Conservation (phyloP, 1,284 basidiomycete species). For the Tylopilus sp. region DNA sequence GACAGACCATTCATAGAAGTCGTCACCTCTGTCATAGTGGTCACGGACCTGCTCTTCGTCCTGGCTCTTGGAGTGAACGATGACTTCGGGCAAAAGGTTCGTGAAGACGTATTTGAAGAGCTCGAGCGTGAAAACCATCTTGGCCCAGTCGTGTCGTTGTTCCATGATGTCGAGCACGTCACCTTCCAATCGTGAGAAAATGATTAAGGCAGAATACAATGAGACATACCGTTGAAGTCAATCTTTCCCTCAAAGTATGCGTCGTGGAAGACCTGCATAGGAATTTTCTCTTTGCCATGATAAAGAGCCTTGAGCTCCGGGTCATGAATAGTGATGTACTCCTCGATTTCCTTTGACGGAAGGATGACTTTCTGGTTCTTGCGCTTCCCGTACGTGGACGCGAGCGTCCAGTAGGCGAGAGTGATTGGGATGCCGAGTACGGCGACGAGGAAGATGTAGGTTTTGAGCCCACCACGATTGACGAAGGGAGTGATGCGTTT, state of each 20-base stretch:
- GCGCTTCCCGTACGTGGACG: constrained; percentile 78
- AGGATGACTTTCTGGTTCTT: constrained; percentile 85
- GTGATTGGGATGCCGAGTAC: constrained; percentile 77
- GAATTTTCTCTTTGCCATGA: constrained; percentile 85
- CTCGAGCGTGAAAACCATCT: constrained; percentile 81
- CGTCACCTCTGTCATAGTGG: constrained; percentile 96
- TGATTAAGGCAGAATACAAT: constrained; percentile 5
- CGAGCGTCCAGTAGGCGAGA: constrained; percentile 87
- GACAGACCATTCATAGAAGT: constrained; percentile 83
- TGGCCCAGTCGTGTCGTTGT: constrained; percentile 93
- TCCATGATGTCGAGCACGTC: constrained; percentile 94
- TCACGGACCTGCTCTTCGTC: constrained; percentile 96
- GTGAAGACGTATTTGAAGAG: constrained; percentile 94
- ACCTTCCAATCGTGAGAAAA: constrained; percentile 43
- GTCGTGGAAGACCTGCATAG: constrained; percentile 97
- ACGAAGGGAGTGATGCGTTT: constrained; percentile 77
- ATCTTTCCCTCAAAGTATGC: constrained; percentile 97
- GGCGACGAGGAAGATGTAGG: constrained; percentile 77
- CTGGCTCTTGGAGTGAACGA: constrained; percentile 86
- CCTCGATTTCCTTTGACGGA: constrained; percentile 83
- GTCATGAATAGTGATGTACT: constrained; percentile 93
- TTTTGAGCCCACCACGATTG: constrained; percentile 75
- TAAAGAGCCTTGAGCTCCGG: constrained; percentile 75
- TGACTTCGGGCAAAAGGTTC: constrained; percentile 87
- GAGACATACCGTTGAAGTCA: constrained; percentile 77